Evolutionary conservation across 306 rosid species (phyloP).

Genomic region (Quercus dentata): DNA sequence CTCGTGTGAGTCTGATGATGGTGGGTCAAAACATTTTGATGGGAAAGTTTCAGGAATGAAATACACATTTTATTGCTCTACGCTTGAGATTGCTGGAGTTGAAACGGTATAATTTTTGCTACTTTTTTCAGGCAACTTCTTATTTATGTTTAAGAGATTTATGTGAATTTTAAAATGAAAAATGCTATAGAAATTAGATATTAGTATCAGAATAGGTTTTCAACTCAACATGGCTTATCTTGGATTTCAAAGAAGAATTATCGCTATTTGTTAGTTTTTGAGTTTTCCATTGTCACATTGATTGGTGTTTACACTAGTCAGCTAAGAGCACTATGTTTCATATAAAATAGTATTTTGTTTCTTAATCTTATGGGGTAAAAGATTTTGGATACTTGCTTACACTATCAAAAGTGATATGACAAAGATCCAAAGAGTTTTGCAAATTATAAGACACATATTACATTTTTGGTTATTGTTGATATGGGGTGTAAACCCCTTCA

Average conservation of each 20-base stretch:
- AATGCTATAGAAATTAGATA: neutral
- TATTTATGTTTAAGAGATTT: too few relatives aligned
- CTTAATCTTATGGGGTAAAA: neutral
- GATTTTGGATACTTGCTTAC: too few relatives aligned
- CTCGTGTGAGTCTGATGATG: conserved; percentile 1
- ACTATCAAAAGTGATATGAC: too few relatives aligned
- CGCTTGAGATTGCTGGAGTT: conserved; percentile 15
- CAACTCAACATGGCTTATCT: neutral
- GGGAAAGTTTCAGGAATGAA: neutral
- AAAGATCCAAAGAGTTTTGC: too few relatives aligned
- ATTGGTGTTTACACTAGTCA: too few relatives aligned
- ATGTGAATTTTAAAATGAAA: too few relatives aligned
- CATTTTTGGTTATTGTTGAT: too few relatives aligned
- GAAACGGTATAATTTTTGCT: conserved; percentile 8
- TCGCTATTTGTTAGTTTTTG: too few relatives aligned
- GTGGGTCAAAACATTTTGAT: neutral
- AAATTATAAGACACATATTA: too few relatives aligned
- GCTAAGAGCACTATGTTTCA: neutral
- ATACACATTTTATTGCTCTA: conserved; percentile 8
- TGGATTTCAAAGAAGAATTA: too few relatives aligned
- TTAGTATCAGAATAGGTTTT: neutral
- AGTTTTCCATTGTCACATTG: too few relatives aligned
- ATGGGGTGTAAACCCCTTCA: too few relatives aligned
- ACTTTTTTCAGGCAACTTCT: neutral
- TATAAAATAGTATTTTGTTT: neutral